These are phyloP conservation scores for Blastocystis sp. DNA, from an alignment of 352 stramenopile species.

Conservation along the genomic window DNA sequence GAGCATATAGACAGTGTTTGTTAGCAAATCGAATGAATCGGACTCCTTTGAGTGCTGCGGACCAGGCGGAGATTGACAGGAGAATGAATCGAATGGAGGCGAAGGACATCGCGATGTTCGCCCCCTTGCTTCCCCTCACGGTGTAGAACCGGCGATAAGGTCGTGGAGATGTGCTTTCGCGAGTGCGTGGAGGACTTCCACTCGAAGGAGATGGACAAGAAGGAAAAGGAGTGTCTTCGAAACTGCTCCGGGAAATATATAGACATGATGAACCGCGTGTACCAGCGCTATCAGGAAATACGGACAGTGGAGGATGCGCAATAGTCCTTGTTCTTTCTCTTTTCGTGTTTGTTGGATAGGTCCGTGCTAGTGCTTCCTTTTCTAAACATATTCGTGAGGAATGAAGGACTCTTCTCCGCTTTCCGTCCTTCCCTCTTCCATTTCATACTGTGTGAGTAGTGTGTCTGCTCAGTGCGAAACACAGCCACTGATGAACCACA, in stretches of 20 bases:
- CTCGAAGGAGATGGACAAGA: constrained; percentile 75
- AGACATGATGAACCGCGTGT: constrained; percentile 74
- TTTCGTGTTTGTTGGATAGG: constrained; percentile 28
- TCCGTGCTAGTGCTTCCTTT: constrained; percentile 1
- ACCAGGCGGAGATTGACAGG: constrained; percentile 29
- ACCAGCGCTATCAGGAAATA: constrained; percentile 74
- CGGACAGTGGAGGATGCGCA: constrained; percentile 65
- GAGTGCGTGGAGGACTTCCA: constrained; percentile 76
- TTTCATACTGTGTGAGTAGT: too few relatives aligned
- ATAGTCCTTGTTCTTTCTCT: constrained; percentile 17
- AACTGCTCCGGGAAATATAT: constrained; percentile 76
- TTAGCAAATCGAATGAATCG: background rate
- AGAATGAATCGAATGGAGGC: constrained; percentile 26
- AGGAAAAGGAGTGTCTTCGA: constrained; percentile 75
- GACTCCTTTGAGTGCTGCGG: background rate
- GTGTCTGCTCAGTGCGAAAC: too few relatives aligned
- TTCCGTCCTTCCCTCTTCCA: too few relatives aligned
- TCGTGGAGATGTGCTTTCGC: constrained; percentile 75
- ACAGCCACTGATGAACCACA: too few relatives aligned
- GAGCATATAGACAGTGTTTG: background rate
- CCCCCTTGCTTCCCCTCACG: background rate
- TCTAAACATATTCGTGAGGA: too few relatives aligned
- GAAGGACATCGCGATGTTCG: constrained; percentile 47
- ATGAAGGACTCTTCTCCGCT: too few relatives aligned
- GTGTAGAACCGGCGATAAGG: constrained; percentile 66